Evolutionary conservation across 192 early-diverging fungal genomes (phyloP), one percentile per base, ranked within the genome.

Genomic region (Linnemannia schmuckeri): DNA sequence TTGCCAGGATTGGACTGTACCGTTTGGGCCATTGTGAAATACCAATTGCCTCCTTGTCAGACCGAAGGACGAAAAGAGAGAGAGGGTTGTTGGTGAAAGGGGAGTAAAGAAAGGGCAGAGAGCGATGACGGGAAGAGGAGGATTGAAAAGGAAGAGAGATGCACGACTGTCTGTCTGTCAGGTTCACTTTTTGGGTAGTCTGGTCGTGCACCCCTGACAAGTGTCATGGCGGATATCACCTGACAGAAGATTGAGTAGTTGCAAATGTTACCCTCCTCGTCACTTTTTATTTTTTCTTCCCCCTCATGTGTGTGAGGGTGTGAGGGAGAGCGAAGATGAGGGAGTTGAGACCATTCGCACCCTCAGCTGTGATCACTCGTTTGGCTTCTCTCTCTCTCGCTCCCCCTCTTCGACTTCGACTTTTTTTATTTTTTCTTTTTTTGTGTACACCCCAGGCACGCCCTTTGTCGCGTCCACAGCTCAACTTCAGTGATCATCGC

Each of bases 1-100:
- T 17, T 30, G 22, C 6, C 4, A 72, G 37, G 20, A 1, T 15
- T 13, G 35, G 20, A 35, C 41, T 30, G 57, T 85, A 85, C 83
- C 52, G 78, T 80, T 76, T 85, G 83, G 70, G 83, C 83, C 83
- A 85, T 85, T 74, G 52, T 44, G 41, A 66, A 22, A 46, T 70
- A 35, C 54, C 44, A 55, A 40, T 70, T 63, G 40, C 70, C 22
- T 76, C 40, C 41, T 24, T 57, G 54, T 46, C 54, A 49, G 54
- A 12, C 46, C 49, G 13, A 63, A 27, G 61, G 13, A 63, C 0
- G 24, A 33, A 66, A 66, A 66, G 10, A 70, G 42, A 70, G 68
- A 38, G 57, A 61, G 76, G 35, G 70, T 24, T 18, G 44, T 7
- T 17, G 40, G 63, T 13, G 73, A 17, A 41, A 27, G 42, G 57